Percentiles rank a stretch among this genome's conserved stretches.
Conservation (phyloP, 495 filamentous ascomycete genomes). For the Penicillium canariense region DNA sequence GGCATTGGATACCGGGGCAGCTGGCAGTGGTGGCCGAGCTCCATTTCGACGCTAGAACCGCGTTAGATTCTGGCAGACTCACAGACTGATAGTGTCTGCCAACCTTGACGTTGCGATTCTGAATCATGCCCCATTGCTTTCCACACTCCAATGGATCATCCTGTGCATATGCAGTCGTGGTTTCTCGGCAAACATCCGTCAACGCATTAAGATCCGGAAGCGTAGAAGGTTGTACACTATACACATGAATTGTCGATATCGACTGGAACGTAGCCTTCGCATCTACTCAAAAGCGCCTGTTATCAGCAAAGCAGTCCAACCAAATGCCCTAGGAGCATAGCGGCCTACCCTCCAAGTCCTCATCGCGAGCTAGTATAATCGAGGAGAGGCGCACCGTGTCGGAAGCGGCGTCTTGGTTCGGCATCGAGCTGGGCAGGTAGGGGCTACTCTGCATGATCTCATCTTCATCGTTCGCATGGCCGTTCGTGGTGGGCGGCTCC, state of each 20-base stretch:
- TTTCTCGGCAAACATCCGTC: slow-evolving; percentile 62
- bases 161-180: slow-evolving; percentile 46
- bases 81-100: not conserved
- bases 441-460: slow-evolving; percentile 72
- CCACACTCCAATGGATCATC: slow-evolving; percentile 64
- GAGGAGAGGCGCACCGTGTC: slow-evolving; percentile 44
- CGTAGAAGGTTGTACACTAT: slow-evolving; percentile 72
- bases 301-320: slow-evolving; percentile 7
- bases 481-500: slow-evolving; percentile 36
- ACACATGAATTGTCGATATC: slow-evolving; percentile 77
- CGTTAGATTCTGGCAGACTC: slow-evolving; percentile 11
- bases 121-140: slow-evolving; percentile 65
- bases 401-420: slow-evolving; percentile 43
- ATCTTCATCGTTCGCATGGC: slow-evolving; percentile 56
- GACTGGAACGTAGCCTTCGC: slow-evolving; percentile 64
- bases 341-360: slow-evolving; percentile 67
- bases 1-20: slow-evolving; percentile 18
- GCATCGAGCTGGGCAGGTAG: slow-evolving; percentile 58
- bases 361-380: slow-evolving; percentile 75
- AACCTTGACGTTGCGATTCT: slow-evolving; percentile 63
- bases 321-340: not conserved
- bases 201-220: slow-evolving; percentile 75
- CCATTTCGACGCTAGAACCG: slow-evolving; percentile 48
- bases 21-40: slow-evolving; percentile 28
- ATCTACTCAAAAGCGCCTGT: slow-evolving; percentile 44